A percentile compares a stretch with the other conserved stretches of the same genome.
Conservation (phyloP, 495 filamentous ascomycete genomes). For the Cercophora sp. region DNA sequence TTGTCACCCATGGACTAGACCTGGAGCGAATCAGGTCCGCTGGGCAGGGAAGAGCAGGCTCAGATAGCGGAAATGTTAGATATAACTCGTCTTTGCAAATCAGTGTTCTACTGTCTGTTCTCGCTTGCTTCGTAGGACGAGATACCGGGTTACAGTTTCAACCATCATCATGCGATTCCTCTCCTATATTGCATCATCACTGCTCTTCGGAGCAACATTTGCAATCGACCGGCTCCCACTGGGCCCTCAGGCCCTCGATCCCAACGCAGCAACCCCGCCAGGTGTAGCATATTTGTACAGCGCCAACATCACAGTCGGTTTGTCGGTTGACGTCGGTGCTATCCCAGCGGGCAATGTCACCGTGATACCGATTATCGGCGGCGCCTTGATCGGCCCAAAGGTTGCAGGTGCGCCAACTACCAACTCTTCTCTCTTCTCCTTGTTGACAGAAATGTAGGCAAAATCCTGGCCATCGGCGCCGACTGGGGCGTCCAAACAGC, state of each 20-base stretch:
- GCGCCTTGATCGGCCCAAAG: constrained; percentile 12
- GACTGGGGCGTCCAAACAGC: constrained; percentile 14
- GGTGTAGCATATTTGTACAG: constrained; percentile 12
- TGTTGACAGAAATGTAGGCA: no score
- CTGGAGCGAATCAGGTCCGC: no score
- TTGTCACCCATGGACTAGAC: no score
- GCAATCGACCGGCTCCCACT: no score
- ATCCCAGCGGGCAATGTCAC: constrained; percentile 19
- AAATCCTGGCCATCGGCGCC: constrained; percentile 17
- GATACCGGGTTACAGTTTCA: no score
- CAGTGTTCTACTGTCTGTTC: no score
- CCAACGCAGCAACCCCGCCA: background rate
- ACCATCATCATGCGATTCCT: background rate
- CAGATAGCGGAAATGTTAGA: no score
- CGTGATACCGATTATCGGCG: constrained; percentile 17
- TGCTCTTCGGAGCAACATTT: background rate
- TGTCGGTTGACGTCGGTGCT: constrained; percentile 16
- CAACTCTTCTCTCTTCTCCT: background rate
- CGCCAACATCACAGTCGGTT: constrained; percentile 17
- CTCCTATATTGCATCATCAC: background rate
- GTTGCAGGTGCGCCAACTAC: constrained; percentile 15
- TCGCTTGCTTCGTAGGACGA: no score
- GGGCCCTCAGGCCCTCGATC: no score
- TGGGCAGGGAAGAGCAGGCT: no score
- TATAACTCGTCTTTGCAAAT: no score